A percentile compares a stretch with the other conserved stretches of the same genome.
Conservation (phyloP, 169 alveolate genomes). For the Ichthyophthirius multifiliis region DNA sequence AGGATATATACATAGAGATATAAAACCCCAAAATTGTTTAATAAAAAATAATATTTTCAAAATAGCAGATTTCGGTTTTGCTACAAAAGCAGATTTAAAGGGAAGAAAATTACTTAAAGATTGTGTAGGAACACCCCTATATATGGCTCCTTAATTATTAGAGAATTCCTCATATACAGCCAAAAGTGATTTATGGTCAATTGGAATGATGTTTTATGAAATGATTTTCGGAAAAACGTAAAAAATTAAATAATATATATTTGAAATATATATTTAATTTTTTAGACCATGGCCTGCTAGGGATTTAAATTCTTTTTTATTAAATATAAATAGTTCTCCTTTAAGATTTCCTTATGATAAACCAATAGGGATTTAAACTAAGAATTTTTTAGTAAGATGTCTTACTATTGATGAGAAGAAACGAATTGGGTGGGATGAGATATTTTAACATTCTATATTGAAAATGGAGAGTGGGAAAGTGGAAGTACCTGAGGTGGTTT, state of each 20-base stretch:
- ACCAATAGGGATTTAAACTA: conserved; percentile 13
- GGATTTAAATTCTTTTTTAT: conserved; percentile 21
- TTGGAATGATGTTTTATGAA: conserved; percentile 38
- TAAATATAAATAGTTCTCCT: conserved; percentile 25
- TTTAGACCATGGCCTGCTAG: conserved; percentile 36
- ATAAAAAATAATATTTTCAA: conserved; percentile 19
- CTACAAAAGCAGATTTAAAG: conserved; percentile 13
- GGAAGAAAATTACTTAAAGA: conserved; percentile 11
- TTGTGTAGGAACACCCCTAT: conserved; percentile 41
- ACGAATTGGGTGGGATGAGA: conserved; percentile 38
- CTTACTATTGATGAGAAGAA: conserved; percentile 21
- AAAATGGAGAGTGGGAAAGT: background rate
- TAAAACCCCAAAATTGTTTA: conserved; percentile 73
- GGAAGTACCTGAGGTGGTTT: background rate
- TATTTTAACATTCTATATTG: conserved; percentile 20
- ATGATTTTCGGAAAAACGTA: conserved; percentile 38
- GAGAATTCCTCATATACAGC: conserved; percentile 26
- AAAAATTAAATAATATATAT: background rate
- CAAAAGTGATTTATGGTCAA: conserved; percentile 38
- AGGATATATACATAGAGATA: conserved; percentile 69
- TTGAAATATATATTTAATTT: background rate
- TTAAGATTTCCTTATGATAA: conserved; percentile 38
- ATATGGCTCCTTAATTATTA: conserved; percentile 41
- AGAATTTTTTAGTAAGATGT: conserved; percentile 20
- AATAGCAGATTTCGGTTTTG: conserved; percentile 47